A percentile compares a stretch with the other conserved stretches of the same genome.
Evolutionary conservation across 495 filamentous ascomycete species (phyloP).

Genomic region (Jackrogersella multiformis): DNA sequence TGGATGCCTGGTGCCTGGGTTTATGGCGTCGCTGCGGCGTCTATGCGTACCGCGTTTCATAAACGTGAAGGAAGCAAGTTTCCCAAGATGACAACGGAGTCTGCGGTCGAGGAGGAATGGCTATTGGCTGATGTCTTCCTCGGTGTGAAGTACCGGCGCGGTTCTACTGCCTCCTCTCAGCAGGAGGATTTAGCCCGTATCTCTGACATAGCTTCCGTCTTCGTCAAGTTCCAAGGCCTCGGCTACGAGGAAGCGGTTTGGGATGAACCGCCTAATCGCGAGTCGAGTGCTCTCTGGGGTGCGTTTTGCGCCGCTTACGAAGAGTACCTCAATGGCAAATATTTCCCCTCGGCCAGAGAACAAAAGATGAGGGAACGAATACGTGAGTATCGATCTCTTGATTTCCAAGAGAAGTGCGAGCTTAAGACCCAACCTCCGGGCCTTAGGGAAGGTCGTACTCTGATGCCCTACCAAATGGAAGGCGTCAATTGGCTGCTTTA

Average conservation of each 20-base stretch:
- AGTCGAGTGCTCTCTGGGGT: conserved; percentile 74
- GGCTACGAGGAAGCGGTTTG: conserved; percentile 90
- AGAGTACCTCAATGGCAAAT: conserved; percentile 80
- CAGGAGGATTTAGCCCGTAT: conserved; percentile 74
- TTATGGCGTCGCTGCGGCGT: conserved; percentile 70
- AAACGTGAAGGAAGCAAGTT: conserved; percentile 68
- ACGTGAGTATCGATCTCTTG: conserved; percentile 64
- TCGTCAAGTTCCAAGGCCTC: conserved; percentile 95
- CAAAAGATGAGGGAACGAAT: conserved; percentile 68
- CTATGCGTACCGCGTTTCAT: conserved; percentile 78
- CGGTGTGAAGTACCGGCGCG: conserved; percentile 69
- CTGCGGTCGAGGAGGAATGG: conserved; percentile 86
- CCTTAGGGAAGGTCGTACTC: conserved; percentile 72
- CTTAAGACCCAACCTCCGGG: conserved; percentile 76
- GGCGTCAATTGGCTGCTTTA: conserved; percentile 98
- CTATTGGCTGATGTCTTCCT: conserved; percentile 89
- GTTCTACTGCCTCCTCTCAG: conserved; percentile 54
- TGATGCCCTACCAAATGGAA: conserved; percentile 95
- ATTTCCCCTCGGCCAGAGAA: conserved; percentile 66
- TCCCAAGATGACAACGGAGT: conserved; percentile 74
- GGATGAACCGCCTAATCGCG: conserved; percentile 80
- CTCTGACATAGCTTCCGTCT: conserved; percentile 72
- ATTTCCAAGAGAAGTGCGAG: conserved; percentile 73
- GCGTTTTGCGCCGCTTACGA: conserved; percentile 84
- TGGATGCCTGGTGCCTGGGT: conserved; percentile 95